Base-by-base conservation (phyloP, 345 rosid species). In the Hibiscus trionum region DNA sequence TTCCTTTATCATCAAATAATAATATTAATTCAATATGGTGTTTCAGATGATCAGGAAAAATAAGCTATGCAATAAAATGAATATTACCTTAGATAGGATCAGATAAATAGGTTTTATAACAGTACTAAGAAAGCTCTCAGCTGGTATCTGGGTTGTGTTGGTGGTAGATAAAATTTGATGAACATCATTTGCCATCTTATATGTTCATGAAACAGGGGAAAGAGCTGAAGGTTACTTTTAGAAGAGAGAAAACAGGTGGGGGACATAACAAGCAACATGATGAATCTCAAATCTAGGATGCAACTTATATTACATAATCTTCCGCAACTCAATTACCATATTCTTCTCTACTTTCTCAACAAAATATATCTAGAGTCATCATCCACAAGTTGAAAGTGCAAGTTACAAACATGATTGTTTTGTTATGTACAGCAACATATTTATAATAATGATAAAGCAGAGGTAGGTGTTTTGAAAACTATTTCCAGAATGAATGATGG, bases 81-180 rank as follows among this genome's bases (percentile, higher is more conserved):
- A 70, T 44, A 77, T 31, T 84, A 93, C 99, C 97, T 88, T 80
- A 61, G 76, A 82, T 64, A 95, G 76, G 78, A 90, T 96, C 52
- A 82, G 73, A 70, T 89, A 95, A 75, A 93, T 84, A 63, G 99
- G 99, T 37, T 83, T 80, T 71, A 95, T 85, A 72, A 95, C 96
- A 76, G 42, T 61, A 77, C 82, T 85, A 82, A 95, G 79, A 84
- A 95, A 95, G 57, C 91, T 93, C 6, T 89, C 96, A 66, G 86
- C 93, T 59, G 82, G 82, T 69, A 81, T 76, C 61, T 73, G 82
- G 72, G 73, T 80, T 1, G 77, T 73, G 42, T 68, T 93, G 75
- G 82, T 78, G 60, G 85, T 59, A 70, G 66, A 65, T 57, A 93
- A 78, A 75, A 85, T 80, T 77, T 82, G 88, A 73, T 69, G 76